A percentile compares a stretch with the other conserved stretches of the same genome.
Evolutionary conservation across 768 basidiomycete genomes (phyloP).

Genomic region (Panaeolus cyanescens): DNA sequence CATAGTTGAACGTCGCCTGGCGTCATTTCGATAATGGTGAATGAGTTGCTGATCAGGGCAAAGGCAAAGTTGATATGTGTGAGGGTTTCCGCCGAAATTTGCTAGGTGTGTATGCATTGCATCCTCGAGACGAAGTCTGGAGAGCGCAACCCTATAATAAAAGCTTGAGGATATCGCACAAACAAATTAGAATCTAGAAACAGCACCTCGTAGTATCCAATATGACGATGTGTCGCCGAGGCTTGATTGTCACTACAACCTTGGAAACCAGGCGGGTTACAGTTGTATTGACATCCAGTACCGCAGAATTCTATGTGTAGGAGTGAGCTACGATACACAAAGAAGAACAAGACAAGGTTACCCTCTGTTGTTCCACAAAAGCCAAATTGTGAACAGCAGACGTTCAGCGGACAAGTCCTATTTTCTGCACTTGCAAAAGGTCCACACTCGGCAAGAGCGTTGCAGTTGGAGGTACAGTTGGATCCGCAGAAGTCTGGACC

Average conservation of each 20-base stretch:
- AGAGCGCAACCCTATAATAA: slow-evolving; percentile 15
- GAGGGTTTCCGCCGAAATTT: slow-evolving; percentile 20
- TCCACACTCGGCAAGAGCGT: slow-evolving; percentile 5
- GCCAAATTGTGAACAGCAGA: slow-evolving; percentile 5
- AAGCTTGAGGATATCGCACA: no score
- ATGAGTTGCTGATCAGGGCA: slow-evolving; percentile 20
- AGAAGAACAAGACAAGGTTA: neutral
- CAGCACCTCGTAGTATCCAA: slow-evolving; percentile 2
- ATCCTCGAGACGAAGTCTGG: slow-evolving; percentile 13
- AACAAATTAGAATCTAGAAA: no score
- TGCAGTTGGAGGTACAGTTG: no score
- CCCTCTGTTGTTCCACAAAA: slow-evolving; percentile 7
- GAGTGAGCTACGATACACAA: neutral
- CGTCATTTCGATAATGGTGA: slow-evolving; percentile 20
- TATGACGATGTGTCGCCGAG: neutral
- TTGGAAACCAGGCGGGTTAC: neutral
- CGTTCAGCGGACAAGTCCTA: slow-evolving; percentile 5
- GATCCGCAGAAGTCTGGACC: no score
- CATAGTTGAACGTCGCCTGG: slow-evolving; percentile 19
- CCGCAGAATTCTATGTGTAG: neutral
- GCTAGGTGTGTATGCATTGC: slow-evolving; percentile 12
- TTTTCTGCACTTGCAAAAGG: slow-evolving; percentile 5
- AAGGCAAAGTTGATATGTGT: no score
- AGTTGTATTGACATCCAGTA: neutral
- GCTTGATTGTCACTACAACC: slow-evolving; percentile 2